These are phyloP conservation scores for maize (Zea mays) DNA, from an alignment of 176 grass and related monocot species.

Conservation along the genomic window DNA sequence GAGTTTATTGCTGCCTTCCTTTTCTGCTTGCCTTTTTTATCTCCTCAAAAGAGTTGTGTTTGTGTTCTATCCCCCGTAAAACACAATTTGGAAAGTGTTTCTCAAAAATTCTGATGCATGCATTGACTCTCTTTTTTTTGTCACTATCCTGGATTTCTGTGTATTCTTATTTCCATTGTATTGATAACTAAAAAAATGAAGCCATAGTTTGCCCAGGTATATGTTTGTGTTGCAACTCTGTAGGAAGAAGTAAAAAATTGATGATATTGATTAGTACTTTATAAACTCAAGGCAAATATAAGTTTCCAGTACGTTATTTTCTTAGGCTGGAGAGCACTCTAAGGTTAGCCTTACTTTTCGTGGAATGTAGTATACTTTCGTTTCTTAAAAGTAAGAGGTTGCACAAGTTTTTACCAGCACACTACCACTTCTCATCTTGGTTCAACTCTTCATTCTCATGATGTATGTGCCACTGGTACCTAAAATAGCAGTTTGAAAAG, in stretches of 20 bases:
- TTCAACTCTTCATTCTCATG: neutral
- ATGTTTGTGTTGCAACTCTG: neutral
- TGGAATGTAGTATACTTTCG: neutral
- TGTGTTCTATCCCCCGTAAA: neutral
- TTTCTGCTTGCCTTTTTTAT: constrained; percentile 23
- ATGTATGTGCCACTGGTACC: neutral
- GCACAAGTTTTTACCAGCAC: neutral
- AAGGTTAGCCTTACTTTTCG: neutral
- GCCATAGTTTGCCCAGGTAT: constrained; percentile 17
- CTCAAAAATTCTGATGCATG: neutral
- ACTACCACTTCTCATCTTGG: constrained; percentile 7
- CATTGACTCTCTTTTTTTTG: neutral
- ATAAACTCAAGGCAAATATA: neutral
- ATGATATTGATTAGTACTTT: neutral
- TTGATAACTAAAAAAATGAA: constrained; percentile 14
- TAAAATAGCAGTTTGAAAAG: constrained; percentile 15
- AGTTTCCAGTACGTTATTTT: neutral
- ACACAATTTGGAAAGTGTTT: neutral
- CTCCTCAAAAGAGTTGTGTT: neutral
- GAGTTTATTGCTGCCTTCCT: constrained; percentile 20
- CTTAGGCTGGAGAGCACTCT: neutral
- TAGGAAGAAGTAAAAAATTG: neutral
- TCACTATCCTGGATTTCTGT: neutral
- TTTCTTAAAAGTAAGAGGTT: neutral
- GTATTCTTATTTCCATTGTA: neutral